Base-by-base conservation (phyloP, 163 green algal genomes). In the Dunaliella salina region DNA sequence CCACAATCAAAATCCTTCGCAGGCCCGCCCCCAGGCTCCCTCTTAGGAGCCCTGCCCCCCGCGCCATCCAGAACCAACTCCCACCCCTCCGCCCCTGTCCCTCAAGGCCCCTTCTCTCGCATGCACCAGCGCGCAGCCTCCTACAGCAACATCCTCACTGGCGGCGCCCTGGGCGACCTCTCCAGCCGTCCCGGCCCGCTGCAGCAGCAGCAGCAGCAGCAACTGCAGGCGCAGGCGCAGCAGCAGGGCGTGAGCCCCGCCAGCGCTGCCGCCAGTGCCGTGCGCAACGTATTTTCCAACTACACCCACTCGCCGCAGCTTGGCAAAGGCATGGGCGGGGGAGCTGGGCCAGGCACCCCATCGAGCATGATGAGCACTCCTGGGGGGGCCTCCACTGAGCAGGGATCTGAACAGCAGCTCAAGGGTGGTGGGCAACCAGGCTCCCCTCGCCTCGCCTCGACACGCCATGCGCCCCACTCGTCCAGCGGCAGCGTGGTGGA, bases 171-270 rank as follows among this genome's bases (percentile, higher is more conserved):
- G 22, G 22, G 22, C 8, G 63, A 75, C 63, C 63, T 75, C 8
- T 75, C 63, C 63, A 15, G 22, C 22, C 63, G 63, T 12, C 63
- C 63, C 13, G 63, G 63, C 63, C 63, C 63, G 22, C 63, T 75
- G 4, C 63, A 75, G 63, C 63, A 75, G 63, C 63, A 59, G 29
- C 40, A 57, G 20, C 81, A 33, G 81, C 81, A 78, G 34, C 26
- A 57, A 30, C 81, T 20, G 81, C 81, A 78, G 34, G 0, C 8
- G 40, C 40, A 50, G 40, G 40, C 40, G 45, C 81, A 33, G 81
- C 81, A 78, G 71, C 26, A 86, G 32, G 30, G 67, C 63, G 25
- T 33, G 24, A 86, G 80, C 67, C 34, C 63, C 80, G 67, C 59
- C 82, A 40, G 82, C 50, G 57, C 59, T 34, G 82, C 57, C 57